Evolutionary conservation across 441 rosid genomes (phyloP), one percentile per base, ranked within the genome.

Genomic region (Viola pubescens): DNA sequence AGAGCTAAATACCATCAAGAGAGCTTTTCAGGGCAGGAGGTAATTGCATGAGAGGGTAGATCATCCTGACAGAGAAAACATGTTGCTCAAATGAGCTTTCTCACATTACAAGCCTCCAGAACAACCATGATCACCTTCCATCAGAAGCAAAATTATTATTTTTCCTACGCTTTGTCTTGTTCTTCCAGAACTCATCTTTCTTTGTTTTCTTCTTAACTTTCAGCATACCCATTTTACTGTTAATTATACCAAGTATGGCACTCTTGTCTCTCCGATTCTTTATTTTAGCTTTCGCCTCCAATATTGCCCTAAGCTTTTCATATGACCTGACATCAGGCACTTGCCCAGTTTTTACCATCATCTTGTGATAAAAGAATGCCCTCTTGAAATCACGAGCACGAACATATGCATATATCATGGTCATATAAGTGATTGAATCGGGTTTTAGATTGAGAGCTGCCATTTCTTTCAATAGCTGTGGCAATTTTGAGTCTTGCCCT

Each of bases 121-220:
- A 26, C 34, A 26, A 7, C 1, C 49, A 9, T 46, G 42, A 54
- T 55, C 55, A 42, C 44, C n/a, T 37, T 43, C 61, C 54, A 41
- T 53, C 56, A 12, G 2, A 42, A 50, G 58, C 49, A 48, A 43
- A 4, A 38, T 60, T 61, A 9, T 61, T 72, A 26, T 58, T 54
- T 70, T 73, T 74, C 2, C 57, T 74, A 56, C 69, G 70, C 61
- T 61, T 78, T 64, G 48, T 82, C 79, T 78, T 81, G 75, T 78
- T 64, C 74, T 91, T 89, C 97, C 98, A 92, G 69, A 91, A 85
- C 66, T 85, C 91, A 12, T 91, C 98, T 64, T 91, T 89, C 81
- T 91, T 85, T 52, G 82, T 75, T 67, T 78, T 89, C 66, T 58
- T 78, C 78, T 67, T 83, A 44, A 75, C 81, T 58, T 79, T 76